Evolutionary conservation across 1,284 basidiomycete species (phyloP).

Genomic region (Flammula alnicola): DNA sequence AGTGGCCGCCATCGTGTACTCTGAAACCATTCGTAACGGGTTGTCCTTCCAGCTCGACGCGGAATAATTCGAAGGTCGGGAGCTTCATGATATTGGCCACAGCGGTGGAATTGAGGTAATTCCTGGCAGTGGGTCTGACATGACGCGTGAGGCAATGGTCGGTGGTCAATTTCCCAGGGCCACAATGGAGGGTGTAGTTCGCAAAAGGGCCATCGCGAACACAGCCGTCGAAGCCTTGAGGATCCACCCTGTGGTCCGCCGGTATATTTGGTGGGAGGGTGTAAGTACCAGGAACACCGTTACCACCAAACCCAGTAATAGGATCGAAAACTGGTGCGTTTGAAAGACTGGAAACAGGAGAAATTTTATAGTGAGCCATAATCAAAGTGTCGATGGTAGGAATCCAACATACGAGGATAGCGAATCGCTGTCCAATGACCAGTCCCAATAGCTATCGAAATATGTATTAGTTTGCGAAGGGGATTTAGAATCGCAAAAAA

Average conservation of each 20-base stretch:
- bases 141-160: constrained; percentile 39
- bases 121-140: constrained; percentile 27
- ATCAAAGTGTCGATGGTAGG: background rate
- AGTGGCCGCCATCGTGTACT: constrained; percentile 40
- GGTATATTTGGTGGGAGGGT: constrained; percentile 25
- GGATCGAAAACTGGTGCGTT: constrained; percentile 40
- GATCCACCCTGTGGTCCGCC: constrained; percentile 23
- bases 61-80: constrained; percentile 37
- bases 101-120: constrained; percentile 24
- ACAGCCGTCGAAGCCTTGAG: constrained; percentile 31
- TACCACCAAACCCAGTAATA: constrained; percentile 39
- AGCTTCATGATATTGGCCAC: constrained; percentile 30
- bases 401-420: constrained; percentile 1
- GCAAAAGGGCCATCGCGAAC: constrained; percentile 40
- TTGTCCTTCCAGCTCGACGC: constrained; percentile 39
- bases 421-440: constrained; percentile 38
- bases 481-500: background rate
- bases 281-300: constrained; percentile 32
- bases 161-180: constrained; percentile 36
- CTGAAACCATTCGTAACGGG: constrained; percentile 26
- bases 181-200: constrained; percentile 32
- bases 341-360: constrained; percentile 22
- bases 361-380: background rate
- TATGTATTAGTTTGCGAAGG: background rate
- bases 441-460: constrained; percentile 43